Evolutionary conservation across 2,329 filamentous ascomycete genomes (phyloP).

Genomic region (Colletotrichum phormii): DNA sequence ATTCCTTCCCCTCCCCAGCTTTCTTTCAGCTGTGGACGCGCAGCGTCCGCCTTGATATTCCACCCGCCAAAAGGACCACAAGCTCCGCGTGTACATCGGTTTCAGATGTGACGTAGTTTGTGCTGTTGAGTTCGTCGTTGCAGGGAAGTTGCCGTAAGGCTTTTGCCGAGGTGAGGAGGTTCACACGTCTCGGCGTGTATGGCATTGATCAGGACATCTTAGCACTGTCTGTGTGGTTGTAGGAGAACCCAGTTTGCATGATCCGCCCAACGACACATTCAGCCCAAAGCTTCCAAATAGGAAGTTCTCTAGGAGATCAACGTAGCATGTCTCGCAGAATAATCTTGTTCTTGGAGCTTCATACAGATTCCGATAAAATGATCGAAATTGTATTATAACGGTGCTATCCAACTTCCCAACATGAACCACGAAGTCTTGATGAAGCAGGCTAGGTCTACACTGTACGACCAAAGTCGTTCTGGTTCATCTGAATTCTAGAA

Average conservation of each 20-base stretch:
- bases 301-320: neutral
- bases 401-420: neutral
- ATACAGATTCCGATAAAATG: neutral
- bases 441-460: neutral
- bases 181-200: constrained; percentile 18
- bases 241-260: constrained; percentile 1
- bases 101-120: constrained; percentile 34
- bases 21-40: neutral
- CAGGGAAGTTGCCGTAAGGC: constrained; percentile 26
- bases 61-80: neutral
- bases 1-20: neutral
- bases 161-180: constrained; percentile 9
- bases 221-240: constrained; percentile 32
- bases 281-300: neutral
- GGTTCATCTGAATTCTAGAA: constrained; percentile 15
- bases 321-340: neutral
- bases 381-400: neutral
- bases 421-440: too few species aligned
- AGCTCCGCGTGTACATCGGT: constrained; percentile 30
- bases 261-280: neutral
- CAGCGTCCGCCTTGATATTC: constrained; percentile 5
- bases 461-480: neutral
- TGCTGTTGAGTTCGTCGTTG: constrained; percentile 25
- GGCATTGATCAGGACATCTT: constrained; percentile 29
- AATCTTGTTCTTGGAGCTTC: too few species aligned